A percentile compares a stretch with the other conserved stretches of the same genome.
phyloP scores from a whole-genome alignment of 768 basidiomycete genomes.

The Russula foetens region DNA sequence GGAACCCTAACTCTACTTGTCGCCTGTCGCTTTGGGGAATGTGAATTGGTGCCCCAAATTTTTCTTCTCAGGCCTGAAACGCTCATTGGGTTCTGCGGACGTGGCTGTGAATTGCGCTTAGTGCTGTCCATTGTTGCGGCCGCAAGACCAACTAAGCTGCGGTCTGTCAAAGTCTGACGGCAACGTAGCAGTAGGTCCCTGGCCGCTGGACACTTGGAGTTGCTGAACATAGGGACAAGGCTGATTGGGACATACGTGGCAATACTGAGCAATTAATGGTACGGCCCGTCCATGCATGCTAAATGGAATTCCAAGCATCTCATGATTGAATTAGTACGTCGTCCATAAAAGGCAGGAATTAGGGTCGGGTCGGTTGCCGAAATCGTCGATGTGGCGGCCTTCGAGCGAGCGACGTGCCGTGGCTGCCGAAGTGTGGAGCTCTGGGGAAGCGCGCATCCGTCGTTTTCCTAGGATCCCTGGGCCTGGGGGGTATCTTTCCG shows the following conservation, averaged over 20 bases:
- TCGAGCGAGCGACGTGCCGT: not conserved
- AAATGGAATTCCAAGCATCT: no score
- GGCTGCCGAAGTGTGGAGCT: not conserved
- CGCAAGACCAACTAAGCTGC: not conserved
- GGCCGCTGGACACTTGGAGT: not conserved
- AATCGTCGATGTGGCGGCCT: not conserved
- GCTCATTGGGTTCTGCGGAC: no score
- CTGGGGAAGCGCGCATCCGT: not conserved
- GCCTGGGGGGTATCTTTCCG: not conserved
- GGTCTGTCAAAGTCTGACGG: not conserved
- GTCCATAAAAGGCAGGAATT: not conserved
- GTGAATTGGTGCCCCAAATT: not conserved
- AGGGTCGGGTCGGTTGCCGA: not conserved
- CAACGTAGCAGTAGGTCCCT: not conserved
- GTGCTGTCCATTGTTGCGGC: not conserved
- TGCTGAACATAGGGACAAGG: not conserved
- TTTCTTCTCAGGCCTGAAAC: not conserved
- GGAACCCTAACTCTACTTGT: no score
- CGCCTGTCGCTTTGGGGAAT: not conserved
- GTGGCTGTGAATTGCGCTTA: no score
- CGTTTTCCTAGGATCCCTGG: constrained; percentile 2
- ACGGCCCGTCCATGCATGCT: no score
- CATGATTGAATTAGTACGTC: not conserved
- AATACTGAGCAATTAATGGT: not conserved
- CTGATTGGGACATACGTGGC: not conserved